Base-by-base conservation (phyloP, 2,329 filamentous ascomycete genomes). In the Pseudogymnoascus verrucosus region DNA sequence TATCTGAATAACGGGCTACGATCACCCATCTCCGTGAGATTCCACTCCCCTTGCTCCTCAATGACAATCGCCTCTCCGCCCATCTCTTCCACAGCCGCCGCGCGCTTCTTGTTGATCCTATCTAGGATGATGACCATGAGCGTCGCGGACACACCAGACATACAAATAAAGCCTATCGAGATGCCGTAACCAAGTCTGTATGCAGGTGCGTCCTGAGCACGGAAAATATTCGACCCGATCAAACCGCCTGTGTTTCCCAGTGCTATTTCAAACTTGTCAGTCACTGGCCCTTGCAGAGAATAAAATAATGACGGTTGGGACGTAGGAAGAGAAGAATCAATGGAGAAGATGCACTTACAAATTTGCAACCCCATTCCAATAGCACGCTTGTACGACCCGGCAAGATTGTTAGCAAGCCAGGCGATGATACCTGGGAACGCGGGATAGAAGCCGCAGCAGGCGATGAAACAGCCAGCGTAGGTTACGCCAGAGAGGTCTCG, bases 351-450 rank as follows among this genome's bases (percentile, higher is more conserved):
- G 8, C 4, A 51, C 44, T 28, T 7, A 51, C 44, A 51, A 59
- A 89, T 86, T 37, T 86, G 83, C 19, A 88, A 75, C 0, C 84
- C 86, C 80, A 88, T 88, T 1, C 84, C 86, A 0, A 80, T 81
- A 12, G 81, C 82, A 3, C 85, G 79, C 68, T 80, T 80, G 64
- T 78, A 77, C 14, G 84, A 79, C 0, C 85, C 84, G 1, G 78
- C 78, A 0, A 86, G 79, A 63, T 86, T 84, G 64, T 80, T 82
- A 1, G 80, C 78, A 31, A 87, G 80, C 72, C 84, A 87, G 69
- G 82, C 84, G 39, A 76, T 68, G 64, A 76, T 74, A 64, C 74
- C 70, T 0, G 77, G 76, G 64, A 78, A 76, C 5, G 76, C 75
- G 4, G 77, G 76, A 63, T 79, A 80, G 44, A 79, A 76, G 6